phyloP scores from a whole-genome alignment of 306 rosid species.

The Begonia loranthoides region DNA sequence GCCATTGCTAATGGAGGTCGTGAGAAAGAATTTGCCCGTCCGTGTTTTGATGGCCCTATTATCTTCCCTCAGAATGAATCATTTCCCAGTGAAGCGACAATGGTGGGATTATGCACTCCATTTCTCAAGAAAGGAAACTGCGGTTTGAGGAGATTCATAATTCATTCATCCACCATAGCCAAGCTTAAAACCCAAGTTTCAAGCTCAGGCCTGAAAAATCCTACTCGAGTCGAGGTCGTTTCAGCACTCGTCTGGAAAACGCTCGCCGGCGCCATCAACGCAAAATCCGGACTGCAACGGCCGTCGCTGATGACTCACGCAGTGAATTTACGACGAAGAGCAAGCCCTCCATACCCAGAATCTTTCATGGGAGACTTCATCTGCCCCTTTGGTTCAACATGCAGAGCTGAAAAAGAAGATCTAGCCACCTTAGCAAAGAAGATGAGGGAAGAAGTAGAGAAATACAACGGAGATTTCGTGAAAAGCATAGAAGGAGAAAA shows the following conservation, averaged over 20 bases:
- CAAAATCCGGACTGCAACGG: neutral
- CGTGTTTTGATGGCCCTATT: neutral
- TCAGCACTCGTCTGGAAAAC: conserved; percentile 1
- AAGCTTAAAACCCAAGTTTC: neutral
- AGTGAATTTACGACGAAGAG: neutral
- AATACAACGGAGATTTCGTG: neutral
- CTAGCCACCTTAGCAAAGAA: neutral
- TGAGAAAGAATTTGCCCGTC: neutral
- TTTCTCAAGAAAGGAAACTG: neutral
- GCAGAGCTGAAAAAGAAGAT: neutral
- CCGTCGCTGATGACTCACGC: neutral
- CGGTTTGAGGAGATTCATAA: neutral
- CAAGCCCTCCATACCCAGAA: neutral
- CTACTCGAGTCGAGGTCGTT: neutral
- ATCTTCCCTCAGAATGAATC: neutral
- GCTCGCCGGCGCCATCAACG: neutral
- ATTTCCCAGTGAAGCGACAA: neutral
- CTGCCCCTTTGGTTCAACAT: neutral
- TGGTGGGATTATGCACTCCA: neutral
- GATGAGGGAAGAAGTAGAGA: neutral
- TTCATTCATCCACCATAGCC: neutral
- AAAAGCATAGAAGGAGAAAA: neutral
- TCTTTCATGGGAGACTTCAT: neutral
- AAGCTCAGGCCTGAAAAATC: neutral
- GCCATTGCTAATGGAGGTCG: neutral